Base-by-base conservation (phyloP, 2,329 filamentous ascomycete genomes). In the Talaromyces atroroseus region DNA sequence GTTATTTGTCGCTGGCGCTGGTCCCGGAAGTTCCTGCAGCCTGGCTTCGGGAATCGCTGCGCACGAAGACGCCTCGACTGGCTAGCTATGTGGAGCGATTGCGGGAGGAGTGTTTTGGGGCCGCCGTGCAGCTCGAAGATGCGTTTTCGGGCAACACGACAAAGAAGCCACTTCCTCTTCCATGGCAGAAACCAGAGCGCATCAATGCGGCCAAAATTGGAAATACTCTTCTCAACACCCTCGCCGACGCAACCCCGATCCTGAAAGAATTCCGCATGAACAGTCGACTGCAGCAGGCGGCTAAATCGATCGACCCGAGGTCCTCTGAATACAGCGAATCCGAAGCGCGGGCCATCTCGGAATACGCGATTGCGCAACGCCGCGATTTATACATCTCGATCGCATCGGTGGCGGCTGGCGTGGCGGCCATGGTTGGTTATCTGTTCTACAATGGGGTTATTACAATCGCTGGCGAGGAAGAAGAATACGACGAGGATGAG, bases 1-100 rank as follows among this genome's bases (percentile, higher is more conserved):
- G 86, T 11, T 95, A 95, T 68, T 76, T 97, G 36, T 80, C 84
- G 1, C 74, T 96, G 50, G 88, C 94, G 76, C 76, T 87, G 1
- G 77, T 81, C 23, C 81, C 85, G 0, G 71, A 80, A 8, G 68
- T 88, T 21, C 82, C 84, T 16, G 81, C 85, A 54, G 70, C 80
- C 18, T 89, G 85, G 85, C 71, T 88, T 5, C 74, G 76, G 57
- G 79, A 83, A 51, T 78, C 79, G 0, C 77, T 89, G 65, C 69
- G 74, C 54, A 71, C 69, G 21, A 81, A 82, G 57, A 78, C 76
- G 46, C 69, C 75, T 2, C 66, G 63, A 6, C 60, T 83, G 26
- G 71, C 73, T 26, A 63, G 60, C 6, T 83, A 79, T 68, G 74
- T 75, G 3, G 68, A 76, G 49, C 70, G 71, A 26, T 63, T 78